A percentile compares a stretch with the other conserved stretches of the same genome.
phyloP scores from a whole-genome alignment of 257 asterid species.

The Nicotiana tabacum region DNA sequence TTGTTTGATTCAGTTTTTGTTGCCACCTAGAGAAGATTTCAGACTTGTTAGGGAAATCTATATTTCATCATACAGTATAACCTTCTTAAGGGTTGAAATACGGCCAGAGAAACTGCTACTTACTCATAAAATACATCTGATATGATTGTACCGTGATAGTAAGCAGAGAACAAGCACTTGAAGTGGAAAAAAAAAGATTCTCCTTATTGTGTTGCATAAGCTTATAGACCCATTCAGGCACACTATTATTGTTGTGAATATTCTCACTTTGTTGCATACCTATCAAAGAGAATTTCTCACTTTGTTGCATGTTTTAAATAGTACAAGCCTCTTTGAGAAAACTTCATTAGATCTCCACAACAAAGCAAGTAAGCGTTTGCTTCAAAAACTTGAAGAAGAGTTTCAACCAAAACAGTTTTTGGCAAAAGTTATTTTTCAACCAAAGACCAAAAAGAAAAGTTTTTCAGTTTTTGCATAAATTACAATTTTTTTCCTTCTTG shows the following conservation, averaged over 20 bases:
- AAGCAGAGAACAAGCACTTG: not conserved
- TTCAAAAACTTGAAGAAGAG: not conserved
- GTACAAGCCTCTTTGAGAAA: not conserved
- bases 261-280: constrained; percentile 3
- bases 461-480: not conserved
- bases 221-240: not conserved
- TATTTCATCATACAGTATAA: not conserved
- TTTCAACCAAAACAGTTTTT: not conserved
- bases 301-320: not conserved
- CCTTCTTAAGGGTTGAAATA: not conserved
- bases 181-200: not conserved
- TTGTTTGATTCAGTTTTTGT: constrained; percentile 94
- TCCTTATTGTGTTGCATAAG: not conserved
- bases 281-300: not conserved
- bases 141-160: not conserved
- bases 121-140: not conserved
- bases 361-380: not conserved
- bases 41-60: constrained; percentile 16
- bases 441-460: not conserved
- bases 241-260: not conserved
- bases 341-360: not conserved
- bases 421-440: not conserved
- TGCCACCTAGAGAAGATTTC: constrained; percentile 69
- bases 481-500: not conserved
- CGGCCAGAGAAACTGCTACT: not conserved